A percentile compares a stretch with the other conserved stretches of the same genome.
phyloP scores from a whole-genome alignment of 2,329 filamentous ascomycete species.

The Fusarium napiforme region DNA sequence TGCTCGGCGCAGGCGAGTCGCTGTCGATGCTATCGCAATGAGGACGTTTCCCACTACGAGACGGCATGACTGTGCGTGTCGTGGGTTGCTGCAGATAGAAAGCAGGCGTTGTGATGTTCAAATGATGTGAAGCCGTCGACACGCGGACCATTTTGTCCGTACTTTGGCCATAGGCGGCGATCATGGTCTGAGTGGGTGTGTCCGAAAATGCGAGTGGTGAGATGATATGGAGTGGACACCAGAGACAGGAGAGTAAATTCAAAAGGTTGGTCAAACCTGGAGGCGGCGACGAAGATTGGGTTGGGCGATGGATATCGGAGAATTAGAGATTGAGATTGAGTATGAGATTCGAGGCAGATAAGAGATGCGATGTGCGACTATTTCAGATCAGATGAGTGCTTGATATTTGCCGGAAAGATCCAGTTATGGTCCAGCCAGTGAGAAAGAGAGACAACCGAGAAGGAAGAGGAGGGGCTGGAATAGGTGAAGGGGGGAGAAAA shows the following conservation, averaged over 20 bases:
- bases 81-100: constrained; percentile 23
- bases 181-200: constrained; percentile 3
- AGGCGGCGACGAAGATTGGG: not conserved
- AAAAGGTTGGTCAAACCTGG: not conserved
- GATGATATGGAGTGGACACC: not conserved
- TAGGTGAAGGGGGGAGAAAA: constrained; percentile 4
- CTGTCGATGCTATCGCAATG: constrained; percentile 34
- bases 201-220: not conserved
- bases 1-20: constrained; percentile 38
- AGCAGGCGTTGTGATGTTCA: constrained; percentile 16
- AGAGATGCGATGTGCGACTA: constrained; percentile 10
- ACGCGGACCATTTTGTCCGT: constrained; percentile 24
- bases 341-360: constrained; percentile 19
- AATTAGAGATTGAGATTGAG: constrained; percentile 2
- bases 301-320: constrained; percentile 5
- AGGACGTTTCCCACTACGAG: constrained; percentile 39
- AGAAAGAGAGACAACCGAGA: constrained; percentile 27
- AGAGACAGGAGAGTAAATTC: not conserved
- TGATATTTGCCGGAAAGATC: constrained; percentile 34
- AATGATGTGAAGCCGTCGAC: constrained; percentile 19
- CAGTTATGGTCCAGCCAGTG: constrained; percentile 31
- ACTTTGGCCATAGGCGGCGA: constrained; percentile 22
- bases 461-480: constrained; percentile 21
- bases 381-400: constrained; percentile 37
- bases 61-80: constrained; percentile 27